Evolutionary conservation across 805 yeast species (phyloP).

Genomic region (Saccharomyces paradoxus): DNA sequence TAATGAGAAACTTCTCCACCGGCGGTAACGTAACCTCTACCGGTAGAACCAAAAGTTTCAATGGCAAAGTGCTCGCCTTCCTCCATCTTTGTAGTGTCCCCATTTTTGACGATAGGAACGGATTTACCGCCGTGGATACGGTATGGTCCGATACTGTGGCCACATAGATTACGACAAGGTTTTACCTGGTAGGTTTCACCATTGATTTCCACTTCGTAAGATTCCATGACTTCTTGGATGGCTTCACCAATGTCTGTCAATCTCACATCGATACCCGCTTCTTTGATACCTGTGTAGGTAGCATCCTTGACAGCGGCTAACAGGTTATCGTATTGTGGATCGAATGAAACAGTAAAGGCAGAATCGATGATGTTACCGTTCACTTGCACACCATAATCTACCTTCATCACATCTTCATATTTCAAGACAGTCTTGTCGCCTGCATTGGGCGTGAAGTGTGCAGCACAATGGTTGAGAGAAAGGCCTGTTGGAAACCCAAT

Average conservation of each 20-base stretch:
- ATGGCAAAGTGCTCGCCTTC: slow-evolving; percentile 98
- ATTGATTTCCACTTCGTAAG: slow-evolving; percentile 83
- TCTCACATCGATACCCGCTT: slow-evolving; percentile 93
- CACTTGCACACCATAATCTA: slow-evolving; percentile 93
- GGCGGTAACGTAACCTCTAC: slow-evolving; percentile 77
- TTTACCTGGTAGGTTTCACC: slow-evolving; percentile 82
- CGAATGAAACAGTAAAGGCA: slow-evolving; percentile 88
- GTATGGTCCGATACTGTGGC: slow-evolving; percentile 83
- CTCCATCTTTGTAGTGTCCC: slow-evolving; percentile 95
- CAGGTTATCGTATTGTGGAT: slow-evolving; percentile 71
- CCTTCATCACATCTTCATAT: slow-evolving; percentile 91
- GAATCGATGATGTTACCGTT: slow-evolving; percentile 91
- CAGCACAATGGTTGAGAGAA: slow-evolving; percentile 88
- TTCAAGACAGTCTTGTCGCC: slow-evolving; percentile 78
- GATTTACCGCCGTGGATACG: slow-evolving; percentile 90
- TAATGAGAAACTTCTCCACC: slow-evolving; percentile 95
- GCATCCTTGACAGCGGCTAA: slow-evolving; percentile 85
- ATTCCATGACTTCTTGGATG: slow-evolving; percentile 94
- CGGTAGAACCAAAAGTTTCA: slow-evolving; percentile 96
- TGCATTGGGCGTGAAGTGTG: slow-evolving; percentile 95
- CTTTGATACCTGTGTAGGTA: slow-evolving; percentile 85
- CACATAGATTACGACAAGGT: slow-evolving; percentile 85
- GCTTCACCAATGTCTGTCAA: slow-evolving; percentile 93
- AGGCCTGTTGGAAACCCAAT: slow-evolving; percentile 98
- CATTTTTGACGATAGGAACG: slow-evolving; percentile 91